Conservation (phyloP, 176 grass and related monocot species). For the Bonia amplexicaulis region DNA sequence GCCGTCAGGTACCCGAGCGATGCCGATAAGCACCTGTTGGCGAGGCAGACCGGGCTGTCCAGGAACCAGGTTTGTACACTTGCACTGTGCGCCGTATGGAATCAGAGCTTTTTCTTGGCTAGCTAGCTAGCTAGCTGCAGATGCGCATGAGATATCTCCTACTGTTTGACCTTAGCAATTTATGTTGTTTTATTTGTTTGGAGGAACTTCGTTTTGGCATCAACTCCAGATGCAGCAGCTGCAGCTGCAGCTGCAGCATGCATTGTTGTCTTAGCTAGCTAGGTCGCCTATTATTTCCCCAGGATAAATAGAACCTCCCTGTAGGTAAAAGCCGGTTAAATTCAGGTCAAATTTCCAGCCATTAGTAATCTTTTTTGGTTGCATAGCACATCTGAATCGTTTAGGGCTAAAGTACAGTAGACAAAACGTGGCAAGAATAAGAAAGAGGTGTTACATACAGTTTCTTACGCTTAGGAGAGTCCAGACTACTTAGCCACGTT, state of each 20-base stretch:
- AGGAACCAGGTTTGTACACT: conserved; percentile 88
- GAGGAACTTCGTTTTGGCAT: conserved; percentile 12
- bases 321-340: not conserved
- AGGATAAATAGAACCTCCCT: not conserved
- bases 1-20: conserved; percentile 94
- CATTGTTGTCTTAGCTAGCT: not conserved
- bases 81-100: conserved; percentile 7
- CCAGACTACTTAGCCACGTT: not conserved
- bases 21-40: conserved; percentile 99
- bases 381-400: not conserved
- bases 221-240: not conserved
- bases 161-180: conserved; percentile 18
- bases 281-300: not conserved
- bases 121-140: not conserved
- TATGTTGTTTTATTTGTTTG: conserved; percentile 33
- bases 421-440: not conserved
- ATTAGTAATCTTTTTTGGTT: not conserved
- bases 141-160: not conserved
- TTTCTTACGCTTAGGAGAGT: not conserved
- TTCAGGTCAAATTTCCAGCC: not conserved
- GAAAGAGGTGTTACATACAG: not conserved
- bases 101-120: not conserved
- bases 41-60: conserved; percentile 95
- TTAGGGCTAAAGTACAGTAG: not conserved
- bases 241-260: not conserved